Evolutionary conservation across 2,329 filamentous ascomycete genomes (phyloP).

Genomic region (Phyllosticta citribraziliensis): DNA sequence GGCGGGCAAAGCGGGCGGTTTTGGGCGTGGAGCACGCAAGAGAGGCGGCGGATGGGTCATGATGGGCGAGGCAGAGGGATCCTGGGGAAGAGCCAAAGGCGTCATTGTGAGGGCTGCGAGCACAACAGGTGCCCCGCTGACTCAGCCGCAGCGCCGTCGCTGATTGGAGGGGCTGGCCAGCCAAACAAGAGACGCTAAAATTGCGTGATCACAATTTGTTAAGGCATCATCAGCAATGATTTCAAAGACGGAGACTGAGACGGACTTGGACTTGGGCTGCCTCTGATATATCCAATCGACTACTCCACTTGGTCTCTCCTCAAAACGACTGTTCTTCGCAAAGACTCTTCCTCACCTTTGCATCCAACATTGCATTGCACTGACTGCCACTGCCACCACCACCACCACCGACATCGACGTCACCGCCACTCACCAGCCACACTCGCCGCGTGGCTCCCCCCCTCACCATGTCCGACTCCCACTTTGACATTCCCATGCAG

Average conservation of each 20-base stretch:
- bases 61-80: neutral
- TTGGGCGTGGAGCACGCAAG: neutral
- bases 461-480: conserved; percentile 8
- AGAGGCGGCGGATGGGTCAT: neutral
- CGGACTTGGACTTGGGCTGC: conserved; percentile 3
- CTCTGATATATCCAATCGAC: conserved; percentile 10
- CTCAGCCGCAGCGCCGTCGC: no score
- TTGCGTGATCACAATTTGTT: conserved; percentile 14
- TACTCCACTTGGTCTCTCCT: no score
- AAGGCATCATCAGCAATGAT: conserved; percentile 13
- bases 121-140: no score
- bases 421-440: neutral
- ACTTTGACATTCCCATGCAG: conserved; percentile 8
- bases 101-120: neutral
- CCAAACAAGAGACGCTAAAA: conserved; percentile 6
- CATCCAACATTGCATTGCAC: no score
- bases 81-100: neutral
- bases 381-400: no score
- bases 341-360: neutral
- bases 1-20: neutral
- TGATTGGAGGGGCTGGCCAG: neutral
- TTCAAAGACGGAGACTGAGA: conserved; percentile 13
- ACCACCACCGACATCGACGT: neutral
- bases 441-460: neutral
- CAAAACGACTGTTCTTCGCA: neutral